Base-by-base conservation (phyloP, 768 basidiomycete genomes). In the Cyathus striatus region DNA sequence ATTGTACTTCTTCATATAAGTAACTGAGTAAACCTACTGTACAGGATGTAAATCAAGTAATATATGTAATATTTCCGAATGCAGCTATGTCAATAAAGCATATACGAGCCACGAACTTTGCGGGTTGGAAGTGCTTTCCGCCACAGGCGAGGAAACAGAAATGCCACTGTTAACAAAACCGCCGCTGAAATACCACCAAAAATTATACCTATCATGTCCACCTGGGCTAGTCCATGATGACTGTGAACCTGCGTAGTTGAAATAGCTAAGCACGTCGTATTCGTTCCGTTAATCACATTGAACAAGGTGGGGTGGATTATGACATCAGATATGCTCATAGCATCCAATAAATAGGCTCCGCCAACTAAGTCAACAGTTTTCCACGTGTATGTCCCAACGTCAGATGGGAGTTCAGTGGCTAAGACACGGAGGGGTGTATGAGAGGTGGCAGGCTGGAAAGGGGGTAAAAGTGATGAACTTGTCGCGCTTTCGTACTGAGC, bases 291-390 rank as follows among this genome's bases (percentile, higher is more conserved):
- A n/a, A n/a, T n/a, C n/a, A n/a, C n/a, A n/a, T n/a, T n/a, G n/a
- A n/a, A n/a, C n/a, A n/a, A n/a, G n/a, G n/a, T n/a, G n/a, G n/a
- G n/a, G n/a, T n/a, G n/a, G n/a, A n/a, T n/a, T n/a, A n/a, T n/a
- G n/a, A n/a, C n/a, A n/a, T n/a, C n/a, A n/a, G n/a, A n/a, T n/a
- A n/a, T n/a, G n/a, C n/a, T n/a, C n/a, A n/a, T n/a, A n/a, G 61
- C 58, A 33, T 54, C 44, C 9, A 50, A 55, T 25, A 49, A 51
- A 44, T 70, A 68, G 54, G 55, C 53, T 23, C 68, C 68, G 30
- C 51, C 50, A n/a, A 50, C 47, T 12, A 66, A 59, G 40, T 65
- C 58, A 10, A 67, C 64, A 3, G 52, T 43, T 18, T 42, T 16
- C 65, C 66, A 67, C 21, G 43, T 46, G 43, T 55, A 57, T 17